Conservation (phyloP, 1,139 yeast genomes). For the Protomyces gravidus region DNA sequence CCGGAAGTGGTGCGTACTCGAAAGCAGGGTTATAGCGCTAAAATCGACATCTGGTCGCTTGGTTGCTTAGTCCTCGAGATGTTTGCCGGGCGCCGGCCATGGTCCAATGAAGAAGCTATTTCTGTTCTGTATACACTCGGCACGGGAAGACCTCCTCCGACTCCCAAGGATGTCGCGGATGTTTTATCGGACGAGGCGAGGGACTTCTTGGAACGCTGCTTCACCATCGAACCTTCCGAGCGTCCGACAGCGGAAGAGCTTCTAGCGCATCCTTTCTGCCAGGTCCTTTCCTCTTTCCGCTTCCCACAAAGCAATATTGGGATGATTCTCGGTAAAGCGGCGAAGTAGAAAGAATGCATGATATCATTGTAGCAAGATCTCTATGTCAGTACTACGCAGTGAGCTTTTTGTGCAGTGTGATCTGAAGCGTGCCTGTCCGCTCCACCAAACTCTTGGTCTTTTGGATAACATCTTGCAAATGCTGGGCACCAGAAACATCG, state of each 20-base stretch:
- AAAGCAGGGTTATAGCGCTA: constrained; percentile 92
- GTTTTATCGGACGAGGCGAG: constrained; percentile 61
- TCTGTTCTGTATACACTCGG: constrained; percentile 58
- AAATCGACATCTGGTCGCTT: constrained; percentile 66
- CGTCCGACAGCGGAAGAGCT: constrained; percentile 83
- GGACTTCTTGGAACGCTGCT: constrained; percentile 69
- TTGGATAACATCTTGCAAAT: constrained; percentile 17
- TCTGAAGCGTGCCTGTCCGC: constrained; percentile 10
- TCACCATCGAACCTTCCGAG: constrained; percentile 60
- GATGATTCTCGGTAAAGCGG: not conserved
- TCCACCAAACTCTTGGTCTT: constrained; percentile 14
- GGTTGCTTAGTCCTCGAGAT: constrained; percentile 96
- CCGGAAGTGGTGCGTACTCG: constrained; percentile 86
- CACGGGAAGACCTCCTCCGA: constrained; percentile 86
- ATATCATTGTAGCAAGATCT: not conserved
- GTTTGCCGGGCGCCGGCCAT: constrained; percentile 60
- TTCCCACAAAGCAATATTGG: not conserved
- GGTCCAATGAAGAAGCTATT: constrained; percentile 53
- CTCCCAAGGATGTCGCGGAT: constrained; percentile 75
- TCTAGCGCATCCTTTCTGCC: constrained; percentile 59
- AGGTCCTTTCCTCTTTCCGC: not conserved
- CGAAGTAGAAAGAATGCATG: not conserved
- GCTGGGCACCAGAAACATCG: not conserved
- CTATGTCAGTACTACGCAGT: not conserved
- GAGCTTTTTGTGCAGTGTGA: not conserved